A percentile compares a stretch with the other conserved stretches of the same genome.
These are phyloP conservation scores for Pulchroboletus neoregius DNA, from an alignment of 1,284 basidiomycete genomes.

Conservation along the genomic window DNA sequence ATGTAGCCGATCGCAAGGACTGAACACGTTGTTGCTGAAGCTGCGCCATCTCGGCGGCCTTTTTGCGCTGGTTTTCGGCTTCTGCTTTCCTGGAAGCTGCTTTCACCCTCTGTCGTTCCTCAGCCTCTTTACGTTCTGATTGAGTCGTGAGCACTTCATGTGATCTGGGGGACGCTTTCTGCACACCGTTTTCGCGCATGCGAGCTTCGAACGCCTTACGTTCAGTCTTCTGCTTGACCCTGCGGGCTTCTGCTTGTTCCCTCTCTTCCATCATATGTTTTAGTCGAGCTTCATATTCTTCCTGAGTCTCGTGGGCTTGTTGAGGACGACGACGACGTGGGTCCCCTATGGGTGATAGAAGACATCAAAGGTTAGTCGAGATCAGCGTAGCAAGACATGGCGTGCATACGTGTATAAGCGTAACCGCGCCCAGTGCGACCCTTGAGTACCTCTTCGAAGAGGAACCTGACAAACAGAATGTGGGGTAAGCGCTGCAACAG, in stretches of 20 bases:
- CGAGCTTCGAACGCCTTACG: slow-evolving; percentile 44
- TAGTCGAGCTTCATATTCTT: slow-evolving; percentile 51
- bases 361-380: slow-evolving; percentile 10
- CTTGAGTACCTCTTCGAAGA: slow-evolving; percentile 45
- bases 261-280: slow-evolving; percentile 49
- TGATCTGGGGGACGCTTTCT: background rate
- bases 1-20: slow-evolving; percentile 52
- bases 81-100: slow-evolving; percentile 51
- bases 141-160: slow-evolving; percentile 15
- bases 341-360: slow-evolving; percentile 17
- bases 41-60: slow-evolving; percentile 48
- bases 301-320: slow-evolving; percentile 40
- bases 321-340: slow-evolving; percentile 15
- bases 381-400: slow-evolving; percentile 2
- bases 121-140: slow-evolving; percentile 47
- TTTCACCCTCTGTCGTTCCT: slow-evolving; percentile 55
- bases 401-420: slow-evolving; percentile 24
- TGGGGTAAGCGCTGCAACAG: slow-evolving; percentile 3
- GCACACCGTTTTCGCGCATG: slow-evolving; percentile 31
- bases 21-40: slow-evolving; percentile 49
- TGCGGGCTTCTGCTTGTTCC: slow-evolving; percentile 47
- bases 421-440: slow-evolving; percentile 34
- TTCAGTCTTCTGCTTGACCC: slow-evolving; percentile 44
- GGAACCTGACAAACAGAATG: slow-evolving; percentile 34
- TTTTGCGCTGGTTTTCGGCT: slow-evolving; percentile 46